These are phyloP conservation scores for Colletotrichum sojae DNA, from an alignment of 2,329 filamentous ascomycete species.

Conservation along the genomic window DNA sequence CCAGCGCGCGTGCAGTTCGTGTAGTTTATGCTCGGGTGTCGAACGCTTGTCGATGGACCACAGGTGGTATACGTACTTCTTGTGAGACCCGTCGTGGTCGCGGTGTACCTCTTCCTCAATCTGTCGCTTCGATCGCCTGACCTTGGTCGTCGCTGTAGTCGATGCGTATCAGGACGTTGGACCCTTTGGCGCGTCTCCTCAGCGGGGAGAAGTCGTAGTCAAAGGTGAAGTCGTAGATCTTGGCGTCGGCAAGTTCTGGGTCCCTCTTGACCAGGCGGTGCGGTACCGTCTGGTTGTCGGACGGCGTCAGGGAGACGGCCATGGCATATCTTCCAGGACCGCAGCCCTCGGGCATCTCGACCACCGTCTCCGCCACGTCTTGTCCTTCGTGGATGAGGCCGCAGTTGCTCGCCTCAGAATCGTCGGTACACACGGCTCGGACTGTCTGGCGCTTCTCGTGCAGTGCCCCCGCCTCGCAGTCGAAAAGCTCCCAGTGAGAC, in stretches of 20 bases:
- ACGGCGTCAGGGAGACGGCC: slow-evolving; percentile 6
- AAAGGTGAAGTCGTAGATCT: slow-evolving; percentile 15
- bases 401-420: slow-evolving; percentile 9
- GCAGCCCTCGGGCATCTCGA: slow-evolving; percentile 19
- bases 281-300: neutral
- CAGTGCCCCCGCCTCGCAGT: neutral
- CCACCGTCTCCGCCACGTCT: slow-evolving; percentile 4
- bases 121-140: slow-evolving; percentile 6
- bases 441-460: slow-evolving; percentile 8
- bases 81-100: slow-evolving; percentile 31
- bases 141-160: slow-evolving; percentile 18
- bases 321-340: slow-evolving; percentile 17
- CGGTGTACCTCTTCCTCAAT: slow-evolving; percentile 14
- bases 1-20: slow-evolving; percentile 42
- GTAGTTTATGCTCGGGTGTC: slow-evolving; percentile 33
- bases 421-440: slow-evolving; percentile 15
- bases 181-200: neutral
- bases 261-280: slow-evolving; percentile 3
- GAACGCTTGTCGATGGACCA: slow-evolving; percentile 24
- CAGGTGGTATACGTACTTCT: slow-evolving; percentile 23
- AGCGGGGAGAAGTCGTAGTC: slow-evolving; percentile 15
- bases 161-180: slow-evolving; percentile 4
- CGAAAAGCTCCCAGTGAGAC: slow-evolving; percentile 20
- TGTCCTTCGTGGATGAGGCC: slow-evolving; percentile 16
- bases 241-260: neutral